Conservation (phyloP, 164 flowering plant species). For the Piper longum region DNA sequence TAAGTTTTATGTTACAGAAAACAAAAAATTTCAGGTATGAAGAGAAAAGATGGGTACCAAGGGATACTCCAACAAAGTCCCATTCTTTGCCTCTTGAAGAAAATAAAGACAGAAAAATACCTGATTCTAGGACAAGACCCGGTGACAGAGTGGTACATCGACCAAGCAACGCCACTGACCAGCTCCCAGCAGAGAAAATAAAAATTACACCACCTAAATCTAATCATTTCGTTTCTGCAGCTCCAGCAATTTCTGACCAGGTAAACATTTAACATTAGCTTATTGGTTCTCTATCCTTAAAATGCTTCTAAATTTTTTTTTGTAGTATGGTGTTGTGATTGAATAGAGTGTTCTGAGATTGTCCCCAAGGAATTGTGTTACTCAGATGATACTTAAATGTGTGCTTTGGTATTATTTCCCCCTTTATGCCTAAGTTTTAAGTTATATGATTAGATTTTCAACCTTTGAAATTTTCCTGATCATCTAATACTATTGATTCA, state of each 20-base stretch:
- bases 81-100: slow-evolving; percentile 42
- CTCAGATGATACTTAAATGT: too few species aligned
- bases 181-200: slow-evolving; percentile 34
- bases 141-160: slow-evolving; percentile 23
- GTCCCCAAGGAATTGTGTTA: too few species aligned
- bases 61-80: slow-evolving; percentile 45
- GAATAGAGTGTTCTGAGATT: too few species aligned
- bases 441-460: too few species aligned
- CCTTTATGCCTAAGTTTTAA: too few species aligned
- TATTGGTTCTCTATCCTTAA: neutral
- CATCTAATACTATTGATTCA: too few species aligned
- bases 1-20: too few species aligned
- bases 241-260: slow-evolving; percentile 54
- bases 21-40: slow-evolving; percentile 46
- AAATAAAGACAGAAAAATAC: slow-evolving; percentile 10
- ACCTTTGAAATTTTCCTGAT: too few species aligned
- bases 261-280: slow-evolving; percentile 19
- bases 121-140: slow-evolving; percentile 30
- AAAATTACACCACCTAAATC: slow-evolving; percentile 19
- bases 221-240: slow-evolving; percentile 22
- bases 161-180: slow-evolving; percentile 24
- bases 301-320: neutral
- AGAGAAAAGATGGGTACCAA: slow-evolving; percentile 87
- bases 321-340: too few species aligned
- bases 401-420: too few species aligned